Evolutionary conservation across 768 basidiomycete genomes (phyloP), one percentile per base, ranked within the genome.

Genomic region (Rhizopogon vesiculosus): DNA sequence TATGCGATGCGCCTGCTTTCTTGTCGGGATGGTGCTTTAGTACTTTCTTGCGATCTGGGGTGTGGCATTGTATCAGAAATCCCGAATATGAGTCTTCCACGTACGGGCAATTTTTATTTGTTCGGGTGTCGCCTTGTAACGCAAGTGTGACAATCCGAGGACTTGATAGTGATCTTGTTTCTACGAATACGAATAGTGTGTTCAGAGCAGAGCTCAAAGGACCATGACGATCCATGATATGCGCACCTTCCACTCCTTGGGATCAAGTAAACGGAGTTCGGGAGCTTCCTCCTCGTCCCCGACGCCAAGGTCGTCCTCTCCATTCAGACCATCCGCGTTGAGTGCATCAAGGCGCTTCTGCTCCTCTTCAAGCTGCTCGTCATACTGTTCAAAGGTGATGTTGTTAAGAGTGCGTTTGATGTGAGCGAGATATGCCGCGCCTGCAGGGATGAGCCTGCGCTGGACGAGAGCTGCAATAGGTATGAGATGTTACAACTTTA

Each of bases 121-220:
- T 55, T 85, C 95, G 18, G 86, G 79, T 22, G 82, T 91, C 10
- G 97, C 95, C 59, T 78, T 82, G 79, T 89, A 91, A 57, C 97
- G 82, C 56, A 97, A 79, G 66, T 88, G 87, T 40, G 93, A 94
- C 8, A 99, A 82, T 61, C 97, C 97, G 52, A 99, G 87, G 41
- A 99, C 93, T 54, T 91, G 91, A 67, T 99, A 99, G 68, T 98
- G 91, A 69, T 99, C 96, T 83, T 98, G 97, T 84, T 96, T 94
- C 90, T 94, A 62, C 19, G 48, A 7, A 56, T 16, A 13, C 56
- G 33, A 49, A 13, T 9, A 25, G 25, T 25, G 25, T 25, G 25
- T 25, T 25, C 4, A 25, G 25, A 25, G n/a, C 53, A 18, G 39
- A 53, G 28, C 38, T 42, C 50, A 54, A 38, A 54, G n/a, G 25